A percentile compares a stretch with the other conserved stretches of the same genome.
Conservation (phyloP, 108 stramenopile genomes). For the Aurantiochytrium sp. region DNA sequence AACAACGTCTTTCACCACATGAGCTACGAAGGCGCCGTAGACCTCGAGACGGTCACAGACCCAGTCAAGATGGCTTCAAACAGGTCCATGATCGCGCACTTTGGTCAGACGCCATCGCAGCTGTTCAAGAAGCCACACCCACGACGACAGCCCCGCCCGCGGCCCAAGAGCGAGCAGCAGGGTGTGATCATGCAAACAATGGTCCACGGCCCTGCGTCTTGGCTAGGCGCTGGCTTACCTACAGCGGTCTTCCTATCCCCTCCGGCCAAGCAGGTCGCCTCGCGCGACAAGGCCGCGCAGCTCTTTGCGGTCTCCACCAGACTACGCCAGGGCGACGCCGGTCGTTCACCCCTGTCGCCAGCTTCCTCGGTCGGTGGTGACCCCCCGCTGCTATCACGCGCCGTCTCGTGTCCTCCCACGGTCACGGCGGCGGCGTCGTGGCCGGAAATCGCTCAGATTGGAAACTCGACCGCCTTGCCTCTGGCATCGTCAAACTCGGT, state of each 20-base stretch:
- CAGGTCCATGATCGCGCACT: slow-evolving; percentile 32
- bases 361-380: no score
- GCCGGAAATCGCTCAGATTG: background rate
- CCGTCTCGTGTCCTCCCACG: no score
- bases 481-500: no score
- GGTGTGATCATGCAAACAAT: background rate
- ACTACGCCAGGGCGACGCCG: no score
- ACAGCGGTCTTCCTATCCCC: background rate
- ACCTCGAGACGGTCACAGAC: slow-evolving; percentile 33
- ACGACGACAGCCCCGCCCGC: background rate
- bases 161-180: background rate
- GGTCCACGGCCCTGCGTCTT: background rate
- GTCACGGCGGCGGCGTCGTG: background rate
- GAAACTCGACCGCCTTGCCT: no score
- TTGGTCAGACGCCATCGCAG: slow-evolving; percentile 44
- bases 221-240: background rate
- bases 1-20: slow-evolving; percentile 41
- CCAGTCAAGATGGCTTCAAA: slow-evolving; percentile 64
- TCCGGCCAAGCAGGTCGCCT: background rate
- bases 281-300: background rate
- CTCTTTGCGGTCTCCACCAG: background rate
- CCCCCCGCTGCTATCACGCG: no score
- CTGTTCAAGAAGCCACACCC: slow-evolving; percentile 47
- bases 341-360: no score
- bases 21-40: slow-evolving; percentile 44